Evolutionary conservation across 345 rosid species (phyloP), one percentile per base, ranked within the genome.

Genomic region (Ailanthus altissimus): DNA sequence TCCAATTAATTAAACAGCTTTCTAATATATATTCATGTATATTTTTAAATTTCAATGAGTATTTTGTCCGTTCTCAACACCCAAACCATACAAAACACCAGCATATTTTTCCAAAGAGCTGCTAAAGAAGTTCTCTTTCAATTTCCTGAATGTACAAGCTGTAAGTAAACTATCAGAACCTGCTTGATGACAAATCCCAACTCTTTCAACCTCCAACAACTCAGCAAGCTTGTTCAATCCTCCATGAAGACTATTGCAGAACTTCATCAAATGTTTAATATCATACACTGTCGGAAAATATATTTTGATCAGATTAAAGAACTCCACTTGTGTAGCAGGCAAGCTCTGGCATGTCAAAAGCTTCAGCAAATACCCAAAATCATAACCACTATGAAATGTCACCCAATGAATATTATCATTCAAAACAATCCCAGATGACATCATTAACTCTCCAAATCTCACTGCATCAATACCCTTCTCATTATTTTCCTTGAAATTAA

Each of bases 81-180:
- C 97, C 89, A 94, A 88, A 47, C 97, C 97, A 81, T 91, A 94
- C 87, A 94, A 86, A 70, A 94, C 97, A 78, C 97, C 97, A 21
- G 97, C 87, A 79, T 90, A 90, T 77, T 88, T 91, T 28, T 88
- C 92, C 90, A 88, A 53, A 1, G 93, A 87, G 21, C 95, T 90
- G 75, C 82, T 83, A 72, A 94, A 93, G 93, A 90, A 91, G 77
- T 83, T 87, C 78, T 93, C 94, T 82, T 91, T 94, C 74, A 93
- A 80, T 85, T 94, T 94, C 85, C 85, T 85, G 92, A 93, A 94
- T 75, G 97, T 84, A 84, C 89, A 87, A 68, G 94, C 85, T 3
- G 98, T 92, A 73, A 94, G 90, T 84, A 94, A 88, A 85, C 98
- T 94, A 85, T 94, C 98, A 0, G 98, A 94, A 66, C 97, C 98